Conservation (phyloP, 2,329 filamentous ascomycete species). For the Sclerotinia sclerotiorum region DNA sequence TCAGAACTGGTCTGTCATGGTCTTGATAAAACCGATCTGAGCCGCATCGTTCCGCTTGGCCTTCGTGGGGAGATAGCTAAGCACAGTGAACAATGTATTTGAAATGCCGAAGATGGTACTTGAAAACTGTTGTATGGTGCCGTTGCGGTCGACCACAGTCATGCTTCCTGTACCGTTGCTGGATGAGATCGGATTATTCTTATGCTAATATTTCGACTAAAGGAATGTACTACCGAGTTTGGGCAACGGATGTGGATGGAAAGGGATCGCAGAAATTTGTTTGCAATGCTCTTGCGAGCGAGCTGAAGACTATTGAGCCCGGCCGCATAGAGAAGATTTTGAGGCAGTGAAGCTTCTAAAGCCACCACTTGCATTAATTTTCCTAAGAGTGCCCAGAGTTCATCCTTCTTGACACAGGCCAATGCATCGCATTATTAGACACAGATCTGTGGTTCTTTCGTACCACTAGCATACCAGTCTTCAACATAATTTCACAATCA, state of each 20-base stretch:
- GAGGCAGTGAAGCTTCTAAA: not conserved
- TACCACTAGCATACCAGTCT: not conserved
- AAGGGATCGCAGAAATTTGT: conserved; percentile 33
- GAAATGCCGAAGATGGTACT: conserved; percentile 40
- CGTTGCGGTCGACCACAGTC: conserved; percentile 36
- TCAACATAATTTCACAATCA: not conserved
- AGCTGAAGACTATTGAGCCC: conserved; percentile 38
- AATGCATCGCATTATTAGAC: no score
- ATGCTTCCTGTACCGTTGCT: conserved; percentile 30
- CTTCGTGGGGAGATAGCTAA: conserved; percentile 24
- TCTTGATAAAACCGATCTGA: conserved; percentile 38
- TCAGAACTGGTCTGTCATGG: conserved; percentile 37
- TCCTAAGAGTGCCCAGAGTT: not conserved
- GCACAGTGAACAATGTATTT: conserved; percentile 27
- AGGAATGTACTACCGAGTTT: conserved; percentile 26
- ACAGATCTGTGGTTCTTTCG: not conserved
- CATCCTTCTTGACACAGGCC: not conserved
- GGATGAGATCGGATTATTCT: conserved; percentile 23
- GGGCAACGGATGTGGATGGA: conserved; percentile 34
- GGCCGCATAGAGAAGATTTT: conserved; percentile 34
- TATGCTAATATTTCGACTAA: not conserved
- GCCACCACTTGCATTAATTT: not conserved
- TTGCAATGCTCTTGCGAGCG: conserved; percentile 37
- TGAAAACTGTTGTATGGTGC: conserved; percentile 37
- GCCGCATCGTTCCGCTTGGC: conserved; percentile 28